Evolutionary conservation across 1,139 yeast species (phyloP).

Genomic region (Scheffersomyces insectosa): DNA sequence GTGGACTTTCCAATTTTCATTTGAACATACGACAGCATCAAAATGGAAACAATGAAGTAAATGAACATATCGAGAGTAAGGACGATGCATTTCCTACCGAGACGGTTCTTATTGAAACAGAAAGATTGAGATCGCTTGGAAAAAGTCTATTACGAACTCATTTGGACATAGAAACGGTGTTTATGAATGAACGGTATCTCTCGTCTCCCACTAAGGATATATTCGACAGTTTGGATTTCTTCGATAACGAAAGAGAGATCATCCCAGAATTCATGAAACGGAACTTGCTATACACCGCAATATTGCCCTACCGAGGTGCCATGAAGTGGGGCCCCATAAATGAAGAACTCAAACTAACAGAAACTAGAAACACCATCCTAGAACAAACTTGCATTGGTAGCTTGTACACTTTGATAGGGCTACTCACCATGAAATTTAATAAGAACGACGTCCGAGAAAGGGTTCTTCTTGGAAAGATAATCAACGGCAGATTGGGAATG

Average conservation of each 20-base stretch:
- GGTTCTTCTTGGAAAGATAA: slow-evolving; percentile 29
- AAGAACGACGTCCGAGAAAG: slow-evolving; percentile 21
- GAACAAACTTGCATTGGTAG: slow-evolving; percentile 35
- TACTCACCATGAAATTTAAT: slow-evolving; percentile 32
- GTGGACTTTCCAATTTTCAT: slow-evolving; percentile 21
- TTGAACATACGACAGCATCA: slow-evolving; percentile 5
- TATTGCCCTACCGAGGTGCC: slow-evolving; percentile 35
- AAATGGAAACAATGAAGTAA: too few species aligned
- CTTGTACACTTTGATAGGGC: slow-evolving; percentile 42
- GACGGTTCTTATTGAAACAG: slow-evolving; percentile 8
- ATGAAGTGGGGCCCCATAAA: slow-evolving; percentile 18
- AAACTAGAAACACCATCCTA: slow-evolving; percentile 15
- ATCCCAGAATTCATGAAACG: slow-evolving; percentile 36
- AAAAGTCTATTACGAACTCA: slow-evolving; percentile 19
- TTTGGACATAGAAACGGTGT: slow-evolving; percentile 22
- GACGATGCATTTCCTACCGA: neutral
- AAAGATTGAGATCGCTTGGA: slow-evolving; percentile 24
- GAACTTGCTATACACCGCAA: slow-evolving; percentile 25
- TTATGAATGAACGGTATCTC: slow-evolving; percentile 27
- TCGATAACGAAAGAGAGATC: slow-evolving; percentile 20
- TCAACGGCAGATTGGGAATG: slow-evolving; percentile 26
- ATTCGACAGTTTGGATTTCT: slow-evolving; percentile 16
- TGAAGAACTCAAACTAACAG: slow-evolving; percentile 11
- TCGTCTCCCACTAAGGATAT: slow-evolving; percentile 31
- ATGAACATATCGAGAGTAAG: neutral